These are phyloP conservation scores for Thraustotheca clavata DNA, from an alignment of 352 stramenopile species.

Conservation along the genomic window DNA sequence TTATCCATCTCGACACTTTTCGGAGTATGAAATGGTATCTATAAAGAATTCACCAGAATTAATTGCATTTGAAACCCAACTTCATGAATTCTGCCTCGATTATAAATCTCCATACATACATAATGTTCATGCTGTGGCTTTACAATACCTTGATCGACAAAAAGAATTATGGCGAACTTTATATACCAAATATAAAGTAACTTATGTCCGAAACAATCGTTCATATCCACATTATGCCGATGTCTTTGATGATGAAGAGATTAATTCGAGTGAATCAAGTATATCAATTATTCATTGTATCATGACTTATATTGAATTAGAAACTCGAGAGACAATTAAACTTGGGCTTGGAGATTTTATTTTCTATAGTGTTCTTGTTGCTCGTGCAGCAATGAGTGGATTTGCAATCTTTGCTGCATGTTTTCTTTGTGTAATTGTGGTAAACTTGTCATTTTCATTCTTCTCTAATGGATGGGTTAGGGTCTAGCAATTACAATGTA, in stretches of 20 bases:
- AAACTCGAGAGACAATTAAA: constrained; percentile 42
- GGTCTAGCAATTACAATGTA: constrained; percentile 88
- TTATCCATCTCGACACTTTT: too few relatives aligned
- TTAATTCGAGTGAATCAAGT: background rate
- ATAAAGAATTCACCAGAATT: constrained; percentile 14
- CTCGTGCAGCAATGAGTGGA: constrained; percentile 87
- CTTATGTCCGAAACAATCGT: constrained; percentile 25
- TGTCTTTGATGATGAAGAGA: constrained; percentile 14
- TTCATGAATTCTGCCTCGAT: constrained; percentile 38
- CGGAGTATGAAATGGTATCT: background rate
- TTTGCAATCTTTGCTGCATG: constrained; percentile 89
- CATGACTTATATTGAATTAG: constrained; percentile 1
- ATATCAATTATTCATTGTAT: too few relatives aligned
- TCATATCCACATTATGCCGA: constrained; percentile 27
- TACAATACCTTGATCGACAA: constrained; percentile 29
- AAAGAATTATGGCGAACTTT: constrained; percentile 34
- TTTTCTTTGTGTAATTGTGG: constrained; percentile 87
- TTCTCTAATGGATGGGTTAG: constrained; percentile 22
- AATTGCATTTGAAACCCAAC: constrained; percentile 28
- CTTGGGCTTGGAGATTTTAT: constrained; percentile 96
- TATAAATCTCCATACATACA: constrained; percentile 30
- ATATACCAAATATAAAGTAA: constrained; percentile 38
- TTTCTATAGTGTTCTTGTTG: constrained; percentile 96
- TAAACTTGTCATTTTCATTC: constrained; percentile 33
- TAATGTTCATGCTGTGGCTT: constrained; percentile 27